phyloP scores from a whole-genome alignment of 345 rosid genomes.

The Euclidium syriacum region DNA sequence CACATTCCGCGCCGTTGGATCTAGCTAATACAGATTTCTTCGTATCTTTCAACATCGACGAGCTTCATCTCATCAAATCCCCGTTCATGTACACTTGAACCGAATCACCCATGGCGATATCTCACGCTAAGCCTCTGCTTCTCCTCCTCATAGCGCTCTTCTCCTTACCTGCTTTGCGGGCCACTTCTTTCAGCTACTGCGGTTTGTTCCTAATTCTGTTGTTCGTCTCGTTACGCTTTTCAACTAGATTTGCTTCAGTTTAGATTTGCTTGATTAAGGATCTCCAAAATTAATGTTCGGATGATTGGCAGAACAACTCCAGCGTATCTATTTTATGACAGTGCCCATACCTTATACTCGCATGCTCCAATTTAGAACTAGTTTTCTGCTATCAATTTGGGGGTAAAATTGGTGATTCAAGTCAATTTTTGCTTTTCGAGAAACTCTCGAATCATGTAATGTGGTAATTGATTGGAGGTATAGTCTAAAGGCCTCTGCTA shows the following conservation, averaged over 20 bases:
- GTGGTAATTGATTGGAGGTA: neutral
- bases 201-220: constrained; percentile 18
- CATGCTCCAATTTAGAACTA: neutral
- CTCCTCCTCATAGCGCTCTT: constrained; percentile 16
- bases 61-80: no score
- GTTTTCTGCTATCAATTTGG: neutral
- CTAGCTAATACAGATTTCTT: no score
- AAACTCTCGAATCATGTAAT: neutral
- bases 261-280: neutral
- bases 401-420: neutral
- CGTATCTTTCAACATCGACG: no score
- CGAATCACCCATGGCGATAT: constrained; percentile 32
- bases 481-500: no score
- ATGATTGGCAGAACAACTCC: neutral
- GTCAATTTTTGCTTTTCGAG: no score
- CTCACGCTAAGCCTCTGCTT: constrained; percentile 20
- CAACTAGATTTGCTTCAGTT: neutral
- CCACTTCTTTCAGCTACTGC: constrained; percentile 30
- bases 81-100: no score
- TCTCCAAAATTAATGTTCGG: neutral
- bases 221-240: neutral
- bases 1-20: no score
- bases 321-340: neutral
- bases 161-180: constrained; percentile 17
- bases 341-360: neutral